Evolutionary conservation across 2,329 filamentous ascomycete genomes (phyloP), one percentile per base, ranked within the genome.

Genomic region (Knufia petricola): DNA sequence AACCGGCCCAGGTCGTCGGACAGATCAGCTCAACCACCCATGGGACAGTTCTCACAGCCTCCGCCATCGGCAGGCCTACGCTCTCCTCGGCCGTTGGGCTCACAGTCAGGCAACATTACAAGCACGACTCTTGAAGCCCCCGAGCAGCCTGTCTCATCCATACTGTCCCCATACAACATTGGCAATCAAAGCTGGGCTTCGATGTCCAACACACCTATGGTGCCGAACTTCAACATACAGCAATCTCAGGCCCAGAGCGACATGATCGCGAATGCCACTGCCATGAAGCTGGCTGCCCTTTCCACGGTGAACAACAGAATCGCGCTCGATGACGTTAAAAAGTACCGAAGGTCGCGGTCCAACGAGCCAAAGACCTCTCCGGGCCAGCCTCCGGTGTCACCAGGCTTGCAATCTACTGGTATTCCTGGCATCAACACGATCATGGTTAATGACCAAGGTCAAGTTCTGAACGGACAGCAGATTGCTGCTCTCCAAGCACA

Each of bases 291-390:
- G 45, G 92, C 92, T 39, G 92, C 92, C 15, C 74, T 98, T 39
- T 96, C 90, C 3, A 98, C 92, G 2, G 92, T 98, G 43, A 98
- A 96, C 72, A 98, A 96, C 66, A 85, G 92, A 36, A 95, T 98
- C 61, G 89, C 92, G 46, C 75, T 98, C 51, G 92, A 98, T 61
- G 92, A 98, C 65, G 90, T 94, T 53, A 87, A 89, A 62, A 96
- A 96, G 69, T 96, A 92, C 68, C 87, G 92, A 55, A 85, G 90
- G 52, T 81, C 88, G 56, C 81, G 89, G 52, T 95, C 92, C 42
- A 90, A 95, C 61, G 84, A 83, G 20, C 76, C 83, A 34, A 77
- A 77, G 52, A 64, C 61, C 60, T 70, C 69, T 50, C 15, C n/a
- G 7, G 65, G 58, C 58, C 82, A 84, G 60, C 71, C 69, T 50